phyloP scores from a whole-genome alignment of 2,329 filamentous ascomycete species.

The Myriosclerotinia scirpicola region DNA sequence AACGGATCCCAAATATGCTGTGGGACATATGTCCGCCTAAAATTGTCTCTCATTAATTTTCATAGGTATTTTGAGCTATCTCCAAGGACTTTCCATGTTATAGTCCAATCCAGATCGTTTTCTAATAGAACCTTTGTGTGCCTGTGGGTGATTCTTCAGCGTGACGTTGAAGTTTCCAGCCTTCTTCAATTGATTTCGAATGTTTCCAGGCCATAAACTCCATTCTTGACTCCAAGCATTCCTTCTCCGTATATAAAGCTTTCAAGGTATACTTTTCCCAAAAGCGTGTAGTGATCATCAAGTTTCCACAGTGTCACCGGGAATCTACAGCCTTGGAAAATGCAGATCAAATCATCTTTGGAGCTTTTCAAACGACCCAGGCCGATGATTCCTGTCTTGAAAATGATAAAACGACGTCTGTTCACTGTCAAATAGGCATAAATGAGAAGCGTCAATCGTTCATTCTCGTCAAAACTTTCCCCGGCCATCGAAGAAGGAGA shows the following conservation, averaged over 20 bases:
- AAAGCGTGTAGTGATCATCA: conserved; percentile 27
- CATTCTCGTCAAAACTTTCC: conserved; percentile 22
- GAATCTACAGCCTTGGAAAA: conserved; percentile 36
- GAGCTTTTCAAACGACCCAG: conserved; percentile 30
- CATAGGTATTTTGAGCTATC: not conserved
- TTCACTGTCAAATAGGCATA: conserved; percentile 34
- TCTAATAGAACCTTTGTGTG: not conserved
- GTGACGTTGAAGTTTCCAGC: not conserved
- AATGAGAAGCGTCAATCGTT: conserved; percentile 29
- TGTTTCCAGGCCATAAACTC: conserved; percentile 15
- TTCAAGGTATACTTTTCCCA: conserved; percentile 38
- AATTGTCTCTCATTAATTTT: not conserved
- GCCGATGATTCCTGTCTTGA: conserved; percentile 25
- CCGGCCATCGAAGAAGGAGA: not conserved
- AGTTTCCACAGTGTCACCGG: conserved; percentile 33
- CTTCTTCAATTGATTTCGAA: conserved; percentile 35
- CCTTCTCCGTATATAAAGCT: conserved; percentile 37
- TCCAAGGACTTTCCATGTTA: not conserved
- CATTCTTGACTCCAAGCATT: conserved; percentile 26
- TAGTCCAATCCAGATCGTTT: not conserved
- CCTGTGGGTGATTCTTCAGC: not conserved
- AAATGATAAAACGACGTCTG: conserved; percentile 30
- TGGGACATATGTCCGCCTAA: not conserved
- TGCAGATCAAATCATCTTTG: conserved; percentile 32
- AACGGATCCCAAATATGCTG: not conserved